Evolutionary conservation across 2,329 filamentous ascomycete genomes (phyloP), one percentile per base, ranked within the genome.

Genomic region (Claviceps humidiphila): DNA sequence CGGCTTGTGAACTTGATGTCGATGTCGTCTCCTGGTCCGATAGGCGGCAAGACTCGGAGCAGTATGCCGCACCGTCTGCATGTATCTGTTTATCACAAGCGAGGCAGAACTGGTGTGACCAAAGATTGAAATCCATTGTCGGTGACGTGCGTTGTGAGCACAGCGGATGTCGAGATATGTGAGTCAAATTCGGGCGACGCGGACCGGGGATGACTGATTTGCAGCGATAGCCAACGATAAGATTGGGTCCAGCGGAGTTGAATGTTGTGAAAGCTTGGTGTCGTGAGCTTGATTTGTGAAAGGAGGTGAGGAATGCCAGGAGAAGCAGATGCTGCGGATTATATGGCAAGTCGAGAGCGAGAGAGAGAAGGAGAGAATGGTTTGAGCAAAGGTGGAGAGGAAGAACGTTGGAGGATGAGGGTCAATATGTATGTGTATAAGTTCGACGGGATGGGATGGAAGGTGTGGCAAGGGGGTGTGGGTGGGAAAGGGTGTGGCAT

Each of bases 21-120:
- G 75, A 76, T 40, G 79, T 82, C 69, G 82, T 83, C 69, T 95
- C 89, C 61, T 91, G 82, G 70, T 95, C 90, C 59, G 87, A 85
- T 45, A 96, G 76, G 58, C 89, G 81, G 77, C 90, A 96, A 34
- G 87, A 81, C 71, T 96, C 89, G 47, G 89, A 95, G 77, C 90
- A 96, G 76, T 95, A 95, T 58, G 87, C 82, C 56, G 83, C 83
- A 53, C 82, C 82, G 58, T 87, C 80, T 55, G 86, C 89, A 71
- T 94, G 87, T 49, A 70, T 68, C 61, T 71, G 69, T 72, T 85
- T 85, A 73, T 96, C 90, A 75, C 90, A 96, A 73, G 86, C 83
- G 61, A 96, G 82, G 77, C 90, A 96, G 79, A 89, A 95, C 70
- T 94, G 85, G 68, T 86, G 87, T 62, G 87, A 87, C 89, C 90